A percentile compares a stretch with the other conserved stretches of the same genome.
These are phyloP conservation scores for Eleusine coracana DNA, from an alignment of 176 grass and related monocot species.

Conservation along the genomic window DNA sequence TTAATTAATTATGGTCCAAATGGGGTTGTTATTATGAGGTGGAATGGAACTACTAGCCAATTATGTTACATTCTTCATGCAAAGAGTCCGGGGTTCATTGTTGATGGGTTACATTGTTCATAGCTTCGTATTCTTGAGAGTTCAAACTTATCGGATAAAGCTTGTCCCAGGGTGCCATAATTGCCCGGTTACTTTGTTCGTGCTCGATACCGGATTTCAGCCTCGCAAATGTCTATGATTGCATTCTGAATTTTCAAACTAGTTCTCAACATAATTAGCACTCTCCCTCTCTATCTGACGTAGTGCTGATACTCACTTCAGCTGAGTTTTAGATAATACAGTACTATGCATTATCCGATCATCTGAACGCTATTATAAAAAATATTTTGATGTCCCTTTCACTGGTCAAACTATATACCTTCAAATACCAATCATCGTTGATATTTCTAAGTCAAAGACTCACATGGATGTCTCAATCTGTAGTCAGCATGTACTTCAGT, in stretches of 20 bases:
- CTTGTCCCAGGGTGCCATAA: background rate
- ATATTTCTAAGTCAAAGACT: constrained; percentile 1
- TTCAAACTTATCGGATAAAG: background rate
- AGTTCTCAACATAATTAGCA: too few species aligned
- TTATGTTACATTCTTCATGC: background rate
- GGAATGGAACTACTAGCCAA: background rate
- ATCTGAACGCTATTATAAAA: background rate
- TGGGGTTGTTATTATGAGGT: background rate
- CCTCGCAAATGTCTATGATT: too few species aligned
- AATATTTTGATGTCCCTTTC: background rate
- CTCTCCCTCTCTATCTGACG: background rate
- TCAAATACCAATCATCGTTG: background rate
- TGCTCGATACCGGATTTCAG: too few species aligned
- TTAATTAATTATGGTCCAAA: background rate
- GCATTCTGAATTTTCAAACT: too few species aligned
- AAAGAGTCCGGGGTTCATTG: background rate
- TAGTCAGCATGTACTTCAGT: background rate
- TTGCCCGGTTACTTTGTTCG: background rate
- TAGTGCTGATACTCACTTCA: background rate
- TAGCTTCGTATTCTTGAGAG: background rate
- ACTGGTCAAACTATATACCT: background rate
- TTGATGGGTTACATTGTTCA: constrained; percentile 3
- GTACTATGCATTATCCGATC: background rate
- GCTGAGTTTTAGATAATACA: background rate
- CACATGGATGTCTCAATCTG: constrained; percentile 19